phyloP scores from a whole-genome alignment of 176 grass and related monocot species.

The Juncus inflexus region DNA sequence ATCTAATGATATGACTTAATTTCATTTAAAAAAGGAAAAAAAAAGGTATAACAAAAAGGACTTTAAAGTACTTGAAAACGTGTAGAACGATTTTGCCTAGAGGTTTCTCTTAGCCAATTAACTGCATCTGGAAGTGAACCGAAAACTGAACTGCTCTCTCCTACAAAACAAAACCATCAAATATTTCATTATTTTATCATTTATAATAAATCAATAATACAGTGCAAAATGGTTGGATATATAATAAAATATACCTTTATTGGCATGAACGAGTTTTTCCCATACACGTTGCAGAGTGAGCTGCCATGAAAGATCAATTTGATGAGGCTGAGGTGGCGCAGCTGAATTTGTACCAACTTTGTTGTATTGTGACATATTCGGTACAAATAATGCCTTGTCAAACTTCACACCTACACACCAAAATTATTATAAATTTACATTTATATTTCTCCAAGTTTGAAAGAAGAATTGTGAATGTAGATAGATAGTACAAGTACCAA shows the following conservation, averaged over 20 bases:
- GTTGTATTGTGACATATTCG: conserved; percentile 84
- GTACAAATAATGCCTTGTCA: conserved; percentile 79
- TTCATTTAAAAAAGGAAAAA: too few species aligned
- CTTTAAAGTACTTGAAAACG: conserved; percentile 44
- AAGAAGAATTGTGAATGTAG: conserved; percentile 6
- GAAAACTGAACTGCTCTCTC: conserved; percentile 48
- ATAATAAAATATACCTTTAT: conserved; percentile 41
- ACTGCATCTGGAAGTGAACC: conserved; percentile 66
- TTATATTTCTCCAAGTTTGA: not conserved
- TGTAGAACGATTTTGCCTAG: conserved; percentile 40
- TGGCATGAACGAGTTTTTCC: conserved; percentile 55
- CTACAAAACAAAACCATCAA: not conserved
- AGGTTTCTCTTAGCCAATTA: conserved; percentile 68
- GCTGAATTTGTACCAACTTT: conserved; percentile 73
- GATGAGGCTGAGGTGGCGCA: conserved; percentile 61
- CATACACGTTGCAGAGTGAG: conserved; percentile 68
- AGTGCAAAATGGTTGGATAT: conserved; percentile 15
- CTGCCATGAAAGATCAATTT: conserved; percentile 93
- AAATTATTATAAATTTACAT: not conserved
- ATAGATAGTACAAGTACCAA: not conserved
- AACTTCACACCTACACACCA: conserved; percentile 60
- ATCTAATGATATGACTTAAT: too few species aligned
- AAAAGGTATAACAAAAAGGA: not conserved
- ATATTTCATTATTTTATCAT: conserved; percentile 32
- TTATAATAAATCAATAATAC: conserved; percentile 13